Conservation (phyloP, 2,329 filamentous ascomycete species). For the Phyllosticta citribraziliensis region DNA sequence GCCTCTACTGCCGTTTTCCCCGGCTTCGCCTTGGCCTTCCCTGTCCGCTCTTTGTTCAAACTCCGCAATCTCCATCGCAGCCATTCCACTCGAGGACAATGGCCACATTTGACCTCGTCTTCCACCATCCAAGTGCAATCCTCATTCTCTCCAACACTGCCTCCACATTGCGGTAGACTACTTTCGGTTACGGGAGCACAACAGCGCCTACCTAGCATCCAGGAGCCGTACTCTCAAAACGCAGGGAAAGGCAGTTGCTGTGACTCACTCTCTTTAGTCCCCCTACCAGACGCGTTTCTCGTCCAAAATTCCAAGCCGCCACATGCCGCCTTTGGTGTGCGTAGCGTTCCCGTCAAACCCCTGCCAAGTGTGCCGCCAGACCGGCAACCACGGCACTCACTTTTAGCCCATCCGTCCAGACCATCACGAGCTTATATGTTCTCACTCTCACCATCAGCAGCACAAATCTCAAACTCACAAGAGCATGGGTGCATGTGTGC, state of each 20-base stretch:
- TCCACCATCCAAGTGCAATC: background rate
- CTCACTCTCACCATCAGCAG: background rate
- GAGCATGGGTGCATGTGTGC: background rate
- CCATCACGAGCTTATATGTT: background rate
- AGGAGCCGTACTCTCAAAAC: background rate
- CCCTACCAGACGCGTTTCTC: background rate
- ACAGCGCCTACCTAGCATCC: background rate
- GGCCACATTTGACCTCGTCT: background rate
- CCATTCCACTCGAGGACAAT: background rate
- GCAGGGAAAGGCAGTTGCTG: background rate
- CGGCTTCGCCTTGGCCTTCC: background rate
- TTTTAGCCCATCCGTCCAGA: background rate
- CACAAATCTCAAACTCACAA: background rate
- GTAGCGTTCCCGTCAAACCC: background rate
- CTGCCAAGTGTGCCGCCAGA: background rate
- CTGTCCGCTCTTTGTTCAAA: background rate
- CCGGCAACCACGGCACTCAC: background rate
- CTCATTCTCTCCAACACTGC: background rate
- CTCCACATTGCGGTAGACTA: background rate
- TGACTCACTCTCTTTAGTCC: background rate
- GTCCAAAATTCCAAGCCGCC: background rate
- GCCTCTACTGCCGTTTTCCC: background rate
- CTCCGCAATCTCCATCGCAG: background rate
- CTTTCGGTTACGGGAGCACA: background rate
- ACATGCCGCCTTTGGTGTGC: background rate